These are phyloP conservation scores for Alloascoidea hylecoeti DNA, from an alignment of 805 yeast genomes.

Conservation along the genomic window DNA sequence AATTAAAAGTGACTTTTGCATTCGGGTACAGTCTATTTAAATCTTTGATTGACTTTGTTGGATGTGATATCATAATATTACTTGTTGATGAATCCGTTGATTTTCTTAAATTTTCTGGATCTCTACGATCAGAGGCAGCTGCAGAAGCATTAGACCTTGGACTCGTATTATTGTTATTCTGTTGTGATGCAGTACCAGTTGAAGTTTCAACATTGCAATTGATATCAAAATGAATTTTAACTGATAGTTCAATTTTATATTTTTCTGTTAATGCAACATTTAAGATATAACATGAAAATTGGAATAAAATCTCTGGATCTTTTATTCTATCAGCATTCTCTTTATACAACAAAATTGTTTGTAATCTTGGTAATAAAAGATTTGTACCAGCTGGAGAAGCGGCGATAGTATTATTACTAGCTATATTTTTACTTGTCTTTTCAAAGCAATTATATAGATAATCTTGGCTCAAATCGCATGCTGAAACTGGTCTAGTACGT, in stretches of 20 bases:
- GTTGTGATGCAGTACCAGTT: too few species aligned
- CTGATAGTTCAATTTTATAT: too few species aligned
- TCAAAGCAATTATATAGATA: too few species aligned
- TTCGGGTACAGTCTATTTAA: neutral
- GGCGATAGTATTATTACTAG: too few species aligned
- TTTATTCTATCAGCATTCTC: constrained; percentile 73
- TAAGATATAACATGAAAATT: constrained; percentile 81
- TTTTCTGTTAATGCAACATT: constrained; percentile 54
- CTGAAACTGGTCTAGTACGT: too few species aligned
- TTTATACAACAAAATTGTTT: constrained; percentile 78
- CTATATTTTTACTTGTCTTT: too few species aligned
- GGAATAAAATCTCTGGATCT: constrained; percentile 78
- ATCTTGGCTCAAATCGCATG: too few species aligned
- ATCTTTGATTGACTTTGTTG: neutral
- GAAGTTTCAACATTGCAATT: too few species aligned
- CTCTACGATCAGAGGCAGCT: constrained; percentile 1
- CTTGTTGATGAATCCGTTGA: neutral
- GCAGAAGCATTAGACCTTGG: neutral
- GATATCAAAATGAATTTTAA: too few species aligned
- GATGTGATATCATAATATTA: neutral
- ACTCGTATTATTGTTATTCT: neutral
- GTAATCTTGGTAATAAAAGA: constrained; percentile 58
- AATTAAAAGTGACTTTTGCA: neutral
- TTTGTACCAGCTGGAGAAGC: too few species aligned
- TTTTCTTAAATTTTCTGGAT: neutral